phyloP scores from a whole-genome alignment of 1,139 yeast genomes.

The Lodderomyces orthopsilosis region DNA sequence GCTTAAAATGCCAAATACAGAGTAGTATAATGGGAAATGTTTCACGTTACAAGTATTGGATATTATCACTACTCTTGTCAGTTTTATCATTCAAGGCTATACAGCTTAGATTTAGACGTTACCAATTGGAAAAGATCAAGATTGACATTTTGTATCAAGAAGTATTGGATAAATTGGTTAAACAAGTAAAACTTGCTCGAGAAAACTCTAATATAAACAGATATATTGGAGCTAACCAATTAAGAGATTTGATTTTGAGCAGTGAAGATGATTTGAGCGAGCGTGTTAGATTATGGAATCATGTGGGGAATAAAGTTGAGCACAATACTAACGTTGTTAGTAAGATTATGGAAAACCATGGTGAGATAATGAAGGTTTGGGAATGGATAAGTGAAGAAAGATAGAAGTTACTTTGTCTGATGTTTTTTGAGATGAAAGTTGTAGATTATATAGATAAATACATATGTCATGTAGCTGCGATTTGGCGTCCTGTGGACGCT shows the following conservation, averaged over 20 bases:
- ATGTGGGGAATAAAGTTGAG: slow-evolving; percentile 62
- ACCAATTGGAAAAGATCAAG: slow-evolving; percentile 28
- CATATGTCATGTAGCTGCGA: not conserved
- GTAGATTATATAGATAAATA: not conserved
- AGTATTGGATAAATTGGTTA: slow-evolving; percentile 46
- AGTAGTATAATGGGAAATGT: slow-evolving; percentile 53
- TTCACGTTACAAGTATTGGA: slow-evolving; percentile 34
- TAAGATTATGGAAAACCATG: slow-evolving; percentile 68
- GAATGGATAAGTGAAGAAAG: slow-evolving; percentile 56
- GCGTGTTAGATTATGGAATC: slow-evolving; percentile 57
- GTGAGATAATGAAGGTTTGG: slow-evolving; percentile 88
- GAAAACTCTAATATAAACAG: slow-evolving; percentile 27
- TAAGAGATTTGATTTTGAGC: slow-evolving; percentile 66
- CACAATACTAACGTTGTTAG: slow-evolving; percentile 60
- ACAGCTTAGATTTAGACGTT: slow-evolving; percentile 33
- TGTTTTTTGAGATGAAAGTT: not conserved
- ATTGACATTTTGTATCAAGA: slow-evolving; percentile 39
- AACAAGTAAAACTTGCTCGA: slow-evolving; percentile 30
- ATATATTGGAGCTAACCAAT: slow-evolving; percentile 70
- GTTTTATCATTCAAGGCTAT: slow-evolving; percentile 22
- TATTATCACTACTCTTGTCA: slow-evolving; percentile 25
- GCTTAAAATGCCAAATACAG: slow-evolving; percentile 58
- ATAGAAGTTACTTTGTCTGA: not conserved
- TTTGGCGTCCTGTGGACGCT: too few species aligned
- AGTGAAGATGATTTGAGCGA: slow-evolving; percentile 44